phyloP scores from a whole-genome alignment of 768 basidiomycete species.

The Pulveroboletus sp. region DNA sequence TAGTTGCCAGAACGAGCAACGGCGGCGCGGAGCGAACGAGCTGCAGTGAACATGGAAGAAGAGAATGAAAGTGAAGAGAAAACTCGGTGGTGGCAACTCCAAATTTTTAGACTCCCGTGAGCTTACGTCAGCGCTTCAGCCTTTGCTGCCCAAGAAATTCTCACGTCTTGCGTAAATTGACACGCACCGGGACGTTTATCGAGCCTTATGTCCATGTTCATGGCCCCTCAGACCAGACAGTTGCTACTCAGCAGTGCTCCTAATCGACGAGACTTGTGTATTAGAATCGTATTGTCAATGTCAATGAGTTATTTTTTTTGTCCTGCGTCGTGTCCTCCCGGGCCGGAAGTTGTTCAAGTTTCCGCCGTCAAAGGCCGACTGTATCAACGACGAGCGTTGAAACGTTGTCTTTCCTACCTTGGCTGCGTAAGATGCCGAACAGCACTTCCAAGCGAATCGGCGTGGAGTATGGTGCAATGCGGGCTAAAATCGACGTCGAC shows the following conservation, averaged over 20 bases:
- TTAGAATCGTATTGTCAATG: no score
- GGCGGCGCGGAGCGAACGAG: conserved; percentile 59
- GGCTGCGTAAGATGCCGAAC: conserved; percentile 17
- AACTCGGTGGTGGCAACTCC: conserved; percentile 34
- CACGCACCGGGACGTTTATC: no score
- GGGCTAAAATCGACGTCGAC: conserved; percentile 62
- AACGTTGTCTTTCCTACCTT: not conserved
- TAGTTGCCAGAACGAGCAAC: conserved; percentile 58
- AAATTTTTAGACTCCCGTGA: conserved; percentile 43
- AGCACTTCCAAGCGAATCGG: conserved; percentile 49
- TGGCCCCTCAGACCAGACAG: no score
- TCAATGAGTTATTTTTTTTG: no score
- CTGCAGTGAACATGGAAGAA: conserved; percentile 69
- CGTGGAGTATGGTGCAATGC: conserved; percentile 70
- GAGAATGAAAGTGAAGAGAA: conserved; percentile 33
- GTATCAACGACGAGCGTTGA: no score
- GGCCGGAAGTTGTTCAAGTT: no score
- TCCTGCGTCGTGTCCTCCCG: no score
- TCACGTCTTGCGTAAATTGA: conserved; percentile 2
- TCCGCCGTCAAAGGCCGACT: no score
- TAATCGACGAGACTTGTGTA: no score
- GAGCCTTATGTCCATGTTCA: no score
- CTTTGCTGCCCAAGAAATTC: conserved; percentile 12
- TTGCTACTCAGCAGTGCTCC: no score
- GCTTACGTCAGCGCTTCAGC: conserved; percentile 24